A percentile compares a stretch with the other conserved stretches of the same genome.
phyloP scores from a whole-genome alignment of 257 asterid genomes.

The Salvia splendens region DNA sequence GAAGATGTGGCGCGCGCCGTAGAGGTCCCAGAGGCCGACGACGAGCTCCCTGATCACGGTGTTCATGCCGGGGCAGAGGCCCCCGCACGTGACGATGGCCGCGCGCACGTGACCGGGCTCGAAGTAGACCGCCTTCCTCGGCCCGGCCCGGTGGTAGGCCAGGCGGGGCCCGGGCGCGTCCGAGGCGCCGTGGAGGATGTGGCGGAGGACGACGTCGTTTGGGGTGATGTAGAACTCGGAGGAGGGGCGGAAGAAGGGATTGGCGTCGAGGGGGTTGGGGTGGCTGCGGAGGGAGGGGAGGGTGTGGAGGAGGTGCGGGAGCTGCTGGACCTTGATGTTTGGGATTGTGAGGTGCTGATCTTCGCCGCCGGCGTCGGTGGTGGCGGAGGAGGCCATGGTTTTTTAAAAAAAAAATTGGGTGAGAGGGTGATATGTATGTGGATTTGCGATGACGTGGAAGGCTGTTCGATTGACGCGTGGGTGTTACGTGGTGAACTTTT shows the following conservation, averaged over 20 bases:
- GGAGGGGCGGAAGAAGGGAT: conserved; percentile 57
- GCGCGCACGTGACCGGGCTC: conserved; percentile 52
- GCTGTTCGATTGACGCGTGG: conserved; percentile 6
- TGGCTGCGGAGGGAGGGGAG: conserved; percentile 43
- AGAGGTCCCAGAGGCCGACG: conserved; percentile 76
- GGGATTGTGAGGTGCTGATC: conserved; percentile 24
- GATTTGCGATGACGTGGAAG: conserved; percentile 3
- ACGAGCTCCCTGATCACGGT: conserved; percentile 87
- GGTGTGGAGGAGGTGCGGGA: conserved; percentile 61
- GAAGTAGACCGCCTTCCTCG: conserved; percentile 56
- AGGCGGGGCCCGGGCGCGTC: conserved; percentile 29
- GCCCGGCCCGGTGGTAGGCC: conserved; percentile 81
- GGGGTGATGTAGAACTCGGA: conserved; percentile 66
- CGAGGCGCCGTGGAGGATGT: conserved; percentile 57
- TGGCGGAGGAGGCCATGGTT: conserved; percentile 24
- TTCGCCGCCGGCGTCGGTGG: background rate
- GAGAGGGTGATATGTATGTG: background rate
- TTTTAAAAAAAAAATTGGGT: no score
- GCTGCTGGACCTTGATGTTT: conserved; percentile 40
- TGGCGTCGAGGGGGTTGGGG: conserved; percentile 59
- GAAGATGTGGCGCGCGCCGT: conserved; percentile 61
- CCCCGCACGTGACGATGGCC: conserved; percentile 83
- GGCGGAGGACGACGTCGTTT: conserved; percentile 64
- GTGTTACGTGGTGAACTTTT: background rate
- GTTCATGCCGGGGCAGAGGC: conserved; percentile 84